Conservation (phyloP, 2,329 filamentous ascomycete species). For the Ophiostoma australiae region DNA sequence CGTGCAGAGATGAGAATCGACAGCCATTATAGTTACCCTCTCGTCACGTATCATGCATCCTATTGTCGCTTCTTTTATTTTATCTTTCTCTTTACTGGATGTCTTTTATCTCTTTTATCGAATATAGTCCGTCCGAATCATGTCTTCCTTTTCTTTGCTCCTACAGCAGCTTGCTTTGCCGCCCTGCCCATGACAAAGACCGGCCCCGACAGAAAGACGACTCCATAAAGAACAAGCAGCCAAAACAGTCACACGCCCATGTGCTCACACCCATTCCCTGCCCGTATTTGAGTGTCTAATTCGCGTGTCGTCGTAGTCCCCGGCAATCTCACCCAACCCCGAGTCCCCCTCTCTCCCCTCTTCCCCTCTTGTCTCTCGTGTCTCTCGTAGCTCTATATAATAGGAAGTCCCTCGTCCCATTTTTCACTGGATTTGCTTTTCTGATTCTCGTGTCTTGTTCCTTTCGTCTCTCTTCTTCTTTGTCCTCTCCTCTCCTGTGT, state of each 20-base stretch:
- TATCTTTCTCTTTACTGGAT: background rate
- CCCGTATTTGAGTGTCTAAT: background rate
- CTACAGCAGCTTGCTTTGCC: background rate
- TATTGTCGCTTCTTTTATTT: background rate
- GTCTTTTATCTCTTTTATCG: background rate
- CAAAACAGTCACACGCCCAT: conserved; percentile 2
- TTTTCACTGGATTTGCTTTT: background rate
- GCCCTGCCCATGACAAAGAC: background rate
- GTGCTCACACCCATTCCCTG: background rate
- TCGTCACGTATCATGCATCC: background rate
- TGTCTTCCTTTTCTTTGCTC: background rate
- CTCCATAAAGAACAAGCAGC: background rate
- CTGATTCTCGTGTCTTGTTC: background rate
- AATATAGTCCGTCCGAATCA: background rate
- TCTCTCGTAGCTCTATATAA: background rate
- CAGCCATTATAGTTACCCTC: background rate
- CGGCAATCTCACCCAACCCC: background rate
- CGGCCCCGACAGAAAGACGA: background rate
- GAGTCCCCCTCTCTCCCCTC: background rate
- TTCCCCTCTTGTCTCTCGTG: background rate
- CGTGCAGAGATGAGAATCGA: background rate
- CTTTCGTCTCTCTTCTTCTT: background rate
- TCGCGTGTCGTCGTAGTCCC: background rate
- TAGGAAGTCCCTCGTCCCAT: background rate
- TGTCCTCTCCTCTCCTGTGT: background rate